Conservation (phyloP, 345 rosid genomes). For the Nasturtium officinale region DNA sequence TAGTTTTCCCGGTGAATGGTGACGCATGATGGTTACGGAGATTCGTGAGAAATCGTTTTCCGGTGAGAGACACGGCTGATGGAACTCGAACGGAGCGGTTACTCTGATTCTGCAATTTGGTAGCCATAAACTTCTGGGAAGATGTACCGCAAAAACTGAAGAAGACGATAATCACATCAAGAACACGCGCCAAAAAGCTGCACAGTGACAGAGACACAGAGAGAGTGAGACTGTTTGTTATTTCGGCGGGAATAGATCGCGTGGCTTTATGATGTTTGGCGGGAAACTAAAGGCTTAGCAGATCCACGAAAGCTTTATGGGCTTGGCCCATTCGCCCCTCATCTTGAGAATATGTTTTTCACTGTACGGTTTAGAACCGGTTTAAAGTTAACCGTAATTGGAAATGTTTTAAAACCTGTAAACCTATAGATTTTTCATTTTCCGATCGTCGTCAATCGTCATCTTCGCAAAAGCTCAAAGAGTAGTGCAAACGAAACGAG, state of each 20-base stretch:
- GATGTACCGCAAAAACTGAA: not conserved
- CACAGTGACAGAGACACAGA: not conserved
- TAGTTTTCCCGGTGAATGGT: not conserved
- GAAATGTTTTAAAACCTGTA: not conserved
- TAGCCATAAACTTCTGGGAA: not conserved
- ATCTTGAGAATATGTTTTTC: not conserved
- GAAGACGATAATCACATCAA: not conserved
- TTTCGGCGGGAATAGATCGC: not conserved
- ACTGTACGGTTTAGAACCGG: not conserved
- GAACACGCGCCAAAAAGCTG: not conserved
- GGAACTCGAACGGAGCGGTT: not conserved
- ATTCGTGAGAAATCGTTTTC: not conserved
- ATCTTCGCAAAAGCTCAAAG: not conserved
- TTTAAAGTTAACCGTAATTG: not conserved
- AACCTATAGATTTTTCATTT: not conserved
- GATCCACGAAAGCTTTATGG: not conserved
- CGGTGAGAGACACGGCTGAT: not conserved
- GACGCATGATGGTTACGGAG: not conserved
- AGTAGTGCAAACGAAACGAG: constrained; percentile 1
- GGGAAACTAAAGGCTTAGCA: not conserved
- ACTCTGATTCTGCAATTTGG: not conserved
- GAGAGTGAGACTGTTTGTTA: not conserved
- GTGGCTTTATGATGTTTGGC: not conserved
- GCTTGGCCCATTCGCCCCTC: constrained; percentile 6
- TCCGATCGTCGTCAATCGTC: too few species aligned